Percentiles rank a stretch among this genome's conserved stretches.
These are phyloP conservation scores for Populus deltoides DNA, from an alignment of 345 rosid species.

Conservation along the genomic window DNA sequence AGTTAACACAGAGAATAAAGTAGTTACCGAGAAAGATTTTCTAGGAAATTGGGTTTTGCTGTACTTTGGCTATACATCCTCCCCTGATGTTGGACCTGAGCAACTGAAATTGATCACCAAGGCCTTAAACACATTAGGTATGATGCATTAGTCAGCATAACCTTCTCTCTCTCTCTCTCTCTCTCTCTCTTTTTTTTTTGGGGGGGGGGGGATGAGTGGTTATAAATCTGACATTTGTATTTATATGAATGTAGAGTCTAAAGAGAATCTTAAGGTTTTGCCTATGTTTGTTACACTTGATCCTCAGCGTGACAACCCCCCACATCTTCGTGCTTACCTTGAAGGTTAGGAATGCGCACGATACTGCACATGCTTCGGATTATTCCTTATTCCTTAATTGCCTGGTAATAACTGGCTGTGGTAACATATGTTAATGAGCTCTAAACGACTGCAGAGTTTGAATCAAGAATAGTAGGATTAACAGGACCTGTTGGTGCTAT, in stretches of 20 bases:
- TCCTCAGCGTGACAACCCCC: slow-evolving; percentile 79
- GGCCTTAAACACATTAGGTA: slow-evolving; percentile 67
- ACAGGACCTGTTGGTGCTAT: slow-evolving; percentile 61
- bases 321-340: slow-evolving; percentile 74
- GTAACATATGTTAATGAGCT: slow-evolving; percentile 3
- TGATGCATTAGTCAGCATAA: slow-evolving; percentile 18
- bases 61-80: slow-evolving; percentile 86
- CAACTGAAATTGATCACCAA: slow-evolving; percentile 62
- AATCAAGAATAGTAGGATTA: slow-evolving; percentile 64
- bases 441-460: slow-evolving; percentile 60
- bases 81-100: slow-evolving; percentile 92
- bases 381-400: neutral
- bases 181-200: neutral
- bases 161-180: neutral
- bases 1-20: slow-evolving; percentile 48
- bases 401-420: neutral
- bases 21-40: slow-evolving; percentile 53
- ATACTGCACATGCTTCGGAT: neutral
- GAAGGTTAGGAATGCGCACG: slow-evolving; percentile 47
- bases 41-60: slow-evolving; percentile 78
- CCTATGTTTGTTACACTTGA: slow-evolving; percentile 86
- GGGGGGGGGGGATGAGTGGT: neutral
- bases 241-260: slow-evolving; percentile 47
- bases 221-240: slow-evolving; percentile 27
- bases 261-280: slow-evolving; percentile 50